Percentiles rank a stretch among this genome's conserved stretches.
phyloP scores from a whole-genome alignment of 768 basidiomycete genomes.

The Tulasnella sp. region DNA sequence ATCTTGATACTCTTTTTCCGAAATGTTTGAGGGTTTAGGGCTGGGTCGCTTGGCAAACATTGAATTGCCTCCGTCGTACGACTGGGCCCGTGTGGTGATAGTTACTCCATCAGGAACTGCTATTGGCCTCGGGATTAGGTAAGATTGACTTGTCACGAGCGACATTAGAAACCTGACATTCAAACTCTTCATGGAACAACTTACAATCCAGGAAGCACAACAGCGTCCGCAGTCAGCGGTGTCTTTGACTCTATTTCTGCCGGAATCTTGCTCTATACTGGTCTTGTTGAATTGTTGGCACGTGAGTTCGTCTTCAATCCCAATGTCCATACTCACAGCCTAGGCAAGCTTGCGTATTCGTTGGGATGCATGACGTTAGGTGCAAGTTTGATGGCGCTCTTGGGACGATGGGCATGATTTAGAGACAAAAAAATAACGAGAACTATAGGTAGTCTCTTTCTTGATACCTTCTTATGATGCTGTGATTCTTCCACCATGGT shows the following conservation, averaged over 20 bases:
- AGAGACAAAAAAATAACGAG: too few species aligned
- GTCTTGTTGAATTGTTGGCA: constrained; percentile 80
- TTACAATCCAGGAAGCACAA: constrained; percentile 70
- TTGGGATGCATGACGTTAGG: constrained; percentile 69
- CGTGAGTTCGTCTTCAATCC: constrained; percentile 91
- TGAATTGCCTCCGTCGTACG: constrained; percentile 40
- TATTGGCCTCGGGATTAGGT: constrained; percentile 58
- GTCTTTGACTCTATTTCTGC: constrained; percentile 72
- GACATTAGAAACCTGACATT: neutral
- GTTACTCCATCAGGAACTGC: constrained; percentile 86
- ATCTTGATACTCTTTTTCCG: constrained; percentile 37
- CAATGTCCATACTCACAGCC: constrained; percentile 63
- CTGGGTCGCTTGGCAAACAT: constrained; percentile 80
- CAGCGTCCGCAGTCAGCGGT: constrained; percentile 71
- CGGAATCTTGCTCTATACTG: constrained; percentile 84
- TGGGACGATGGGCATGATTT: constrained; percentile 83
- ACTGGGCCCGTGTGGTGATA: constrained; percentile 42
- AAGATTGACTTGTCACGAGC: neutral
- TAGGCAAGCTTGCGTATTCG: constrained; percentile 54
- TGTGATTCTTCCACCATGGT: too few species aligned
- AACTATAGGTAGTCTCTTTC: too few species aligned
- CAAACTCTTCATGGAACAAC: constrained; percentile 27
- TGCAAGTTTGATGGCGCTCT: constrained; percentile 76
- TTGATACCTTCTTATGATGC: too few species aligned
- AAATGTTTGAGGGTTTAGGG: constrained; percentile 90